Percentiles rank a stretch among this genome's conserved stretches.
phyloP scores from a whole-genome alignment of 192 early-diverging fungal genomes.

The Coemansia sp. region DNA sequence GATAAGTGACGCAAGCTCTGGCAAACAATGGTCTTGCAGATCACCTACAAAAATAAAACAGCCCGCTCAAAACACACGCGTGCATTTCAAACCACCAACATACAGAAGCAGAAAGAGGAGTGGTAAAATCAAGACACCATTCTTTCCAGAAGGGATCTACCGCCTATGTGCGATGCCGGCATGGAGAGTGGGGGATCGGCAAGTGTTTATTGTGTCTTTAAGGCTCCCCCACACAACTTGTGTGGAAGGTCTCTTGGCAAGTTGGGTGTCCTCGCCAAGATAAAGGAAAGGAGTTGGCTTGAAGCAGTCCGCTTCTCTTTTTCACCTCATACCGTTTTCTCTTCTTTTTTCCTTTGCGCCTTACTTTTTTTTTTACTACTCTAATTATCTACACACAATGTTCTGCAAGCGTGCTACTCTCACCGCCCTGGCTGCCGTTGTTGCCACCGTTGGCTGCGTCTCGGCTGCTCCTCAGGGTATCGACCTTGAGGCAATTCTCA shows the following conservation, averaged over 20 bases:
- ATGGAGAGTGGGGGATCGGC: not conserved
- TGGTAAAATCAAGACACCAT: not conserved
- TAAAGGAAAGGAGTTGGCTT: not conserved
- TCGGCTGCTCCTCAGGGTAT: conserved; percentile 13
- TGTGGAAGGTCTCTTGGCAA: not conserved
- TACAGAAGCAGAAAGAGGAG: not conserved
- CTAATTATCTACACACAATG: not conserved
- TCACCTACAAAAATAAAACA: no score
- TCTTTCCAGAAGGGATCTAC: not conserved
- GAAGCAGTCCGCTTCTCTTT: not conserved
- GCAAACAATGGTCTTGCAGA: not conserved
- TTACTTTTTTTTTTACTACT: not conserved
- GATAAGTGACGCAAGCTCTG: not conserved
- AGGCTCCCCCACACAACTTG: not conserved
- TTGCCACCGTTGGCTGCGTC: conserved; percentile 9
- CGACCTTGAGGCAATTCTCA: conserved; percentile 5
- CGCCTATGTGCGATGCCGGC: not conserved
- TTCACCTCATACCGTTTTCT: no score
- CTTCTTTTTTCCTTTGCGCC: not conserved
- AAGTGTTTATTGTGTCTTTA: not conserved
- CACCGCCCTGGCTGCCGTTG: not conserved
- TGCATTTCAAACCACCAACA: no score
- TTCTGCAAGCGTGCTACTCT: conserved; percentile 2
- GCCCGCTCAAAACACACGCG: no score
- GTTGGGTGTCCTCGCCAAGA: no score